These are phyloP conservation scores for Penicillium sp. DNA, from an alignment of 2,329 filamentous ascomycete species.

Conservation along the genomic window DNA sequence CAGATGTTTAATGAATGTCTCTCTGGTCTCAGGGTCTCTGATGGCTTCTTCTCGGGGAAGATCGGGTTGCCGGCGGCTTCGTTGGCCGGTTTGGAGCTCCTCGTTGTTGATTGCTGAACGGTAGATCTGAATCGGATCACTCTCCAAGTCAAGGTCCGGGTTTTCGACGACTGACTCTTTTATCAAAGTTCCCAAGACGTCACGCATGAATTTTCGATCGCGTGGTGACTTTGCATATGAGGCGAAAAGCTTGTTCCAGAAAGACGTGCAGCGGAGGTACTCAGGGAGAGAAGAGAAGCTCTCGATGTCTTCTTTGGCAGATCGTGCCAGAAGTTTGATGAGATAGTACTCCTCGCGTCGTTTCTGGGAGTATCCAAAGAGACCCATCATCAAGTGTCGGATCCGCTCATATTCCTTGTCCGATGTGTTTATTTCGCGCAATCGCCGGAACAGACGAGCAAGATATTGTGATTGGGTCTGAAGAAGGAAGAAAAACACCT, in stretches of 20 bases:
- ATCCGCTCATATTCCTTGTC: constrained; percentile 93
- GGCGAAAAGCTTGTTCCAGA: constrained; percentile 81
- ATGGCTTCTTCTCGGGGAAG: constrained; percentile 92
- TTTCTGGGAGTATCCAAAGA: constrained; percentile 97
- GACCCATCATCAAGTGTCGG: constrained; percentile 89
- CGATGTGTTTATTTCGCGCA: constrained; percentile 76
- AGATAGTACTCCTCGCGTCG: constrained; percentile 95
- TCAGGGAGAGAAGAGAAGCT: constrained; percentile 70
- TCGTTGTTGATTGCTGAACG: constrained; percentile 94
- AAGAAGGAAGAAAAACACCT: constrained; percentile 94
- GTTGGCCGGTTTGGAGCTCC: constrained; percentile 83
- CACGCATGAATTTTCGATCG: constrained; percentile 86
- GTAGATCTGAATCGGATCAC: constrained; percentile 96
- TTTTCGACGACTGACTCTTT: constrained; percentile 92
- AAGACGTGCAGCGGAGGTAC: constrained; percentile 83
- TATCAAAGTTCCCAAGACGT: constrained; percentile 78
- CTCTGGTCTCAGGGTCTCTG: constrained; percentile 85
- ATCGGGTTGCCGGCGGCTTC: constrained; percentile 75
- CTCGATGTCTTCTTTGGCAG: constrained; percentile 81
- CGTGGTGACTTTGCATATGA: constrained; percentile 88
- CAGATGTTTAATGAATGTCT: constrained; percentile 89
- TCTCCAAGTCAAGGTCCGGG: constrained; percentile 84
- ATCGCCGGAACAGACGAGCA: constrained; percentile 75
- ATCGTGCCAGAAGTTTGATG: constrained; percentile 77
- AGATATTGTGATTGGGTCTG: constrained; percentile 97